Conservation (phyloP, 2,329 filamentous ascomycete species). For the Apiospora kogelbergensis region DNA sequence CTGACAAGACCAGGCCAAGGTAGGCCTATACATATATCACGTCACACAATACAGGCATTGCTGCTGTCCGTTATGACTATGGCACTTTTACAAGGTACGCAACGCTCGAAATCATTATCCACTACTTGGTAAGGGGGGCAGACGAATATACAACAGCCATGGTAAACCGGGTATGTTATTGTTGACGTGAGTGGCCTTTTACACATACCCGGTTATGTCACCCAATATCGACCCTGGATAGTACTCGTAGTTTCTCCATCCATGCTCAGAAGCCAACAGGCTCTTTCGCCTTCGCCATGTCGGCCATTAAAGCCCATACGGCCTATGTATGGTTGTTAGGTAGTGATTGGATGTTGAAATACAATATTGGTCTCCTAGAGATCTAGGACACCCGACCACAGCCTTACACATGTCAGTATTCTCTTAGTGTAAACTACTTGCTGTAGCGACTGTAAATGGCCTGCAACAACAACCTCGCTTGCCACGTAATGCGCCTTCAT, state of each 20-base stretch:
- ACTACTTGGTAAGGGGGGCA: background rate
- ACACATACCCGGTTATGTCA: no score
- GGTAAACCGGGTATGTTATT: background rate
- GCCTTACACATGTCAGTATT: background rate
- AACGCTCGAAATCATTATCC: background rate
- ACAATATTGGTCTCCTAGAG: background rate
- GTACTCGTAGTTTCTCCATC: background rate
- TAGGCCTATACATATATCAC: no score
- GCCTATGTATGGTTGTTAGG: background rate
- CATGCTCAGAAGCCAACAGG: background rate
- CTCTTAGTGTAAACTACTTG: background rate
- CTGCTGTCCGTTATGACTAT: background rate
- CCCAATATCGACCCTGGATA: no score
- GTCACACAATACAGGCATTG: background rate
- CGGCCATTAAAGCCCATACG: background rate
- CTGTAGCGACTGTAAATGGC: background rate
- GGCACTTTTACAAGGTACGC: no score
- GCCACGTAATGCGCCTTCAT: no score
- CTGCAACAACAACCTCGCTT: background rate
- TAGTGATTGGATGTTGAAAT: background rate
- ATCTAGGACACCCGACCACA: background rate
- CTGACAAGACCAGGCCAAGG: background rate
- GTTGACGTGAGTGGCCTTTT: background rate
- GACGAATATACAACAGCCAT: background rate
- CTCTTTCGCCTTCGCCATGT: background rate